Evolutionary conservation across 2,329 filamentous ascomycete species (phyloP), one percentile per base, ranked within the genome.

Genomic region (Xylaria sp.): DNA sequence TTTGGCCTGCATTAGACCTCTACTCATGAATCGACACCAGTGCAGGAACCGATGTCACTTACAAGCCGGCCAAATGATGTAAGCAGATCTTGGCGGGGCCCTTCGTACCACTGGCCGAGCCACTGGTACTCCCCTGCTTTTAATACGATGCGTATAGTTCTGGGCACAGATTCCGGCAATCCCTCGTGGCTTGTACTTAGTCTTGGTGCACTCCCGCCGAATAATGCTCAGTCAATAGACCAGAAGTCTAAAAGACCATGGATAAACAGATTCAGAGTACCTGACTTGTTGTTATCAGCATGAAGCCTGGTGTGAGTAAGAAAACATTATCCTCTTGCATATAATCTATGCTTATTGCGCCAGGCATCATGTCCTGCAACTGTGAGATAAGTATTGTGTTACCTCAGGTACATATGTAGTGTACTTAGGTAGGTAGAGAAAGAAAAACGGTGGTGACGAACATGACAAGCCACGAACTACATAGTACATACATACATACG

Each of bases 41-140:
- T 30, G 45, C 46, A 65, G 39, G 57, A 65, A 65, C 56, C 15
- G 50, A 53, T 45, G 25, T 45, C 46, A 58, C 28, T 36, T 23
- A 15, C 50, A 2, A 43, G 43, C 32, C 32, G 43, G 45, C 41
- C 15, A 48, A 56, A 50, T 67, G 61, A 65, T 61, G 57, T 36
- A 57, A 65, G 61, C 41, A 60, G 65, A 67, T 67, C 65, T 45
- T 36, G 4, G 62, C 53, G 62, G 62, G 43, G 53, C 4, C 13
- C 34, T 50, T 50, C 13, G 50, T 52, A 63, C 65, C 53, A 53
- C 15, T 13, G 50, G 50, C n/a, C 13, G 50, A 45, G 60, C 65
- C 53, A 53, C 15, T 13, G 50, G 50, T 56, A 41, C 25, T 36
- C 36, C 32, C 65, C 23, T 50, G 46, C 46, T 30, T 30, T n/a